A percentile compares a stretch with the other conserved stretches of the same genome.
phyloP scores from a whole-genome alignment of 2,329 filamentous ascomycete species.

The Diaporthe australafricana region DNA sequence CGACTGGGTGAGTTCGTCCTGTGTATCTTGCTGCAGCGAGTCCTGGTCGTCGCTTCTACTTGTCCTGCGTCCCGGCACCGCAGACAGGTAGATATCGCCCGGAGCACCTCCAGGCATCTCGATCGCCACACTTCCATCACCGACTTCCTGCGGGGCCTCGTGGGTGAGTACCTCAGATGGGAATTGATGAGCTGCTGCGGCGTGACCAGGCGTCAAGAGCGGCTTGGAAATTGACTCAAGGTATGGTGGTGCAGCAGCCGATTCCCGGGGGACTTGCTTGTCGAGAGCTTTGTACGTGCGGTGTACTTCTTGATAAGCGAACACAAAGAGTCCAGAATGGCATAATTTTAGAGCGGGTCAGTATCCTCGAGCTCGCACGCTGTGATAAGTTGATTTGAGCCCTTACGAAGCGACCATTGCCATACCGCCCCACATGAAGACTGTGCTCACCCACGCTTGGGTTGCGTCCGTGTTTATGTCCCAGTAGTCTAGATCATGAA shows the following conservation, averaged over 20 bases:
- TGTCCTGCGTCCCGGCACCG: too few relatives aligned
- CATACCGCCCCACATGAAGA: not conserved
- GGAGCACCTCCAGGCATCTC: not conserved
- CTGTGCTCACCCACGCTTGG: not conserved
- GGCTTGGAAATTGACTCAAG: not conserved
- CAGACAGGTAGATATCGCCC: not conserved
- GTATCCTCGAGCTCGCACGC: not conserved
- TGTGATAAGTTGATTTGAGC: too few relatives aligned
- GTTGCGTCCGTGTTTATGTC: too few relatives aligned
- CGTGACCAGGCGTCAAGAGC: not conserved
- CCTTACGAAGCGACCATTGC: not conserved
- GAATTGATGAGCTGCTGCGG: not conserved
- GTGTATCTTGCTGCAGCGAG: not conserved
- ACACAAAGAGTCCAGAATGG: not conserved
- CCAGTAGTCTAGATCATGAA: too few relatives aligned
- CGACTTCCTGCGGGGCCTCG: not conserved
- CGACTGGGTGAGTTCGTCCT: not conserved
- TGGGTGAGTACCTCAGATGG: not conserved
- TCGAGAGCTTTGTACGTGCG: not conserved
- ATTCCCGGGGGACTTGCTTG: not conserved
- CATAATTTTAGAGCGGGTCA: not conserved
- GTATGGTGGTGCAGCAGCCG: not conserved
- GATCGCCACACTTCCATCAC: not conserved
- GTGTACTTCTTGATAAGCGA: not conserved
- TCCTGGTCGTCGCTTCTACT: not conserved